Evolutionary conservation across 768 basidiomycete genomes (phyloP), one percentile per base, ranked within the genome.

Genomic region (Lactarius hatsudake): DNA sequence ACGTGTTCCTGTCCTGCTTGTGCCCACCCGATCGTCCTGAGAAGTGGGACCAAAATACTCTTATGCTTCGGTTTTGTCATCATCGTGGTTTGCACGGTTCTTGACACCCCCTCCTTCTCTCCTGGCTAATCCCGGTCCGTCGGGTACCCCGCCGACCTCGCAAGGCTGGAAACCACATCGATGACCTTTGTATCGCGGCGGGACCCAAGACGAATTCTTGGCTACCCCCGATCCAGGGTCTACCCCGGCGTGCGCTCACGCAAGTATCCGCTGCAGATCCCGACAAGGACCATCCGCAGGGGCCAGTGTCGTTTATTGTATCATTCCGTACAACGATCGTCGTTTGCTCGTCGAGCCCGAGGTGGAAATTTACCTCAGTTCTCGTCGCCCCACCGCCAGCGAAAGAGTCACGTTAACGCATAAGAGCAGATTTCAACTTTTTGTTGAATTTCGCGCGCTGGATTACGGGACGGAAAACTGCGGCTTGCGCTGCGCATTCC

Each of bases 171-270:
- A 3, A 23, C 56, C 1, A 61, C 36, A 68, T 59, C 66, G 56
- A 60, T 36, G 62, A 70, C 54, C 12, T 55, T 55, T 70, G 5
- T 68, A 61, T 51, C 45, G 45, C 62, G 63, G 45, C 26, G 42
- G 62, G 51, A 67, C 66, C 66, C 23, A 63, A 67, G 51, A 63
- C 66, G 1, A 30, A 17, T 9, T 26, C 20, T 13, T 56, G 9
- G 8, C 60, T 59, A 8, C 40, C 48, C 13, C 55, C 59, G 0
- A 67, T 64, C 59, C 42, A 34, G 3, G 63, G 54, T 15, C 38
- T 68, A 5, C 61, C 61, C 0, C 62, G 36, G 36, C 7, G 62
- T 5, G 45, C 45, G 30, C 54, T 64, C 18, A 38, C 36, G 5
- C 62, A 61, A 10, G 45, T 68, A 3, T 70, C 62, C 48, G 2